phyloP scores from a whole-genome alignment of 2,329 filamentous ascomycete genomes.

The Aspergillus japonicus region DNA sequence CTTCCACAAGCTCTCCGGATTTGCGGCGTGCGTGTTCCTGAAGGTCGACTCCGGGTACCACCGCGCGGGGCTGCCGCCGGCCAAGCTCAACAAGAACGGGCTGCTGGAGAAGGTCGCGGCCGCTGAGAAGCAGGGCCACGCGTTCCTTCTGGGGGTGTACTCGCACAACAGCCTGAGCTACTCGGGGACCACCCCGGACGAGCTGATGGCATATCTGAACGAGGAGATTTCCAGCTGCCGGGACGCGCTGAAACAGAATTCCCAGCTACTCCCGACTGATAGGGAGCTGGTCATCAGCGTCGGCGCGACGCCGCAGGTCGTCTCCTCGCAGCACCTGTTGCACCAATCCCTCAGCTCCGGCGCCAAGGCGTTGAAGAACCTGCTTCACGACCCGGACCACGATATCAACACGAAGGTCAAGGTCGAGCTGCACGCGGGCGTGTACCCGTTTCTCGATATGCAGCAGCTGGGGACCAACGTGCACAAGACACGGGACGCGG shows the following conservation, averaged over 20 bases:
- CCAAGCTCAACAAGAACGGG: conserved; percentile 41
- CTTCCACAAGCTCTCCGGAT: conserved; percentile 45
- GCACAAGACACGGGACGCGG: conserved; percentile 31
- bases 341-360: conserved; percentile 36
- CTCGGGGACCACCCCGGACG: conserved; percentile 51
- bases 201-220: conserved; percentile 60
- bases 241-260: conserved; percentile 28
- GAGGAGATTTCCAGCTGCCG: conserved; percentile 57
- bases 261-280: conserved; percentile 12
- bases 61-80: conserved; percentile 64
- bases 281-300: conserved; percentile 60
- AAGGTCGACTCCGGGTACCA: conserved; percentile 74
- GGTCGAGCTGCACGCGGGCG: conserved; percentile 73
- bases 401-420: conserved; percentile 27
- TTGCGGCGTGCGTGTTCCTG: conserved; percentile 59
- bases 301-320: conserved; percentile 73
- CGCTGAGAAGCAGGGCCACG: conserved; percentile 27
- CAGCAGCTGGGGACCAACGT: conserved; percentile 76
- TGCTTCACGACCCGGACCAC: conserved; percentile 21
- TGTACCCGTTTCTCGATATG: conserved; percentile 73
- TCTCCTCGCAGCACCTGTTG: conserved; percentile 61
- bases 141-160: conserved; percentile 64
- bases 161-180: conserved; percentile 74
- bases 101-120: conserved; percentile 29
- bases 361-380: conserved; percentile 25